Conservation (phyloP, 179 eudicot species). For the Spergularia azorica region DNA sequence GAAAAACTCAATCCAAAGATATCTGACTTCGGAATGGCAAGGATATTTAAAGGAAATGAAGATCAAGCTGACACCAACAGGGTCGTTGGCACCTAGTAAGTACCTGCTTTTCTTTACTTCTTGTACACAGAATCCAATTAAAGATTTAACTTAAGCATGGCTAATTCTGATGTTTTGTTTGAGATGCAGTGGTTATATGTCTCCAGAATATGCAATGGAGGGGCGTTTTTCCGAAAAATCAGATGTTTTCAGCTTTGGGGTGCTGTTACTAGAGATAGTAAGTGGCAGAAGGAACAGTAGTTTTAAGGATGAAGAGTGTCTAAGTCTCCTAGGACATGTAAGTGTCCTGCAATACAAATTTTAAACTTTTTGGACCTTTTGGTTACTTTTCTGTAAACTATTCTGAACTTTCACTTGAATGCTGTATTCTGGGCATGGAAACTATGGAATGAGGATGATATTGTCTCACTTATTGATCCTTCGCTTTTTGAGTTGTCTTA, state of each 20-base stretch:
- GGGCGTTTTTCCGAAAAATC: constrained; percentile 55
- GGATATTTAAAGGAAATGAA: constrained; percentile 39
- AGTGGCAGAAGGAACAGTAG: constrained; percentile 43
- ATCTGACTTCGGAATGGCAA: constrained; percentile 58
- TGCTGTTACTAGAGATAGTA: constrained; percentile 46
- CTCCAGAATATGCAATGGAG: constrained; percentile 55
- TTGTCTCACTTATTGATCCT: constrained; percentile 35
- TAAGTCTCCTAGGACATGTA: constrained; percentile 31
- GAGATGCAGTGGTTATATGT: constrained; percentile 47
- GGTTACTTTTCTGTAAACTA: background rate
- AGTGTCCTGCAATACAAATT: background rate
- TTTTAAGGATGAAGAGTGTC: constrained; percentile 12
- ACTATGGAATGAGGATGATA: constrained; percentile 33
- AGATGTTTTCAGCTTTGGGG: constrained; percentile 49
- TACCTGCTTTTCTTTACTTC: background rate
- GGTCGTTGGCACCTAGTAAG: constrained; percentile 50
- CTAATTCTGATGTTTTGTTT: background rate
- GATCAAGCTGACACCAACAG: constrained; percentile 43
- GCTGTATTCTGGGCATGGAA: constrained; percentile 39
- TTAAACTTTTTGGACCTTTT: background rate
- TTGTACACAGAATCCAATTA: no score
- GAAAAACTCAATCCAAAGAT: constrained; percentile 39
- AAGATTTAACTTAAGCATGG: no score
- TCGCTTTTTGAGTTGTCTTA: constrained; percentile 9
- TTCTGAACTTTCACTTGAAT: background rate